Evolutionary conservation across 352 stramenopile species (phyloP).

Genomic region (Plasmopara halstedii): DNA sequence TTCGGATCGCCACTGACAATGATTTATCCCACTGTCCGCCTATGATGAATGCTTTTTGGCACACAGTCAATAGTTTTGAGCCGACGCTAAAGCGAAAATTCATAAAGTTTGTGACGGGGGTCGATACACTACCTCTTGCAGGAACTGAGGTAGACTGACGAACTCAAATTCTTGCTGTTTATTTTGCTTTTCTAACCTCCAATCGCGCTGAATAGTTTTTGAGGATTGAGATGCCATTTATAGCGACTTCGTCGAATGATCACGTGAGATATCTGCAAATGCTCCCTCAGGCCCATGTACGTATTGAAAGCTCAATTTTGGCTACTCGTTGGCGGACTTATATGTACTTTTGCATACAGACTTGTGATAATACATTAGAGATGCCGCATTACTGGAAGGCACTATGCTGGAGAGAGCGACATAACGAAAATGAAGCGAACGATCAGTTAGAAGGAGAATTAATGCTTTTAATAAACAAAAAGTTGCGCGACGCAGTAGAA

Average conservation of each 20-base stretch:
- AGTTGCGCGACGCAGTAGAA: slow-evolving; percentile 43
- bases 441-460: slow-evolving; percentile 36
- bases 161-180: no score
- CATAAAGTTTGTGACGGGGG: slow-evolving; percentile 70
- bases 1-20: slow-evolving; percentile 44
- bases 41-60: slow-evolving; percentile 42
- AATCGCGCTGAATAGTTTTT: slow-evolving; percentile 35
- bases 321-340: background rate
- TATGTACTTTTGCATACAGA: slow-evolving; percentile 23
- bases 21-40: slow-evolving; percentile 44
- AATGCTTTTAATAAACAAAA: slow-evolving; percentile 33
- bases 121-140: slow-evolving; percentile 51
- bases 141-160: slow-evolving; percentile 73
- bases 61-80: slow-evolving; percentile 40
- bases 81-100: slow-evolving; percentile 49
- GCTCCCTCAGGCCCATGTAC: slow-evolving; percentile 66
- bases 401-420: slow-evolving; percentile 40
- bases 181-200: background rate
- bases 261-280: slow-evolving; percentile 44
- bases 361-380: slow-evolving; percentile 69
- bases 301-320: slow-evolving; percentile 3
- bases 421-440: slow-evolving; percentile 20
- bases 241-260: slow-evolving; percentile 29
- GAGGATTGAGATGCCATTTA: slow-evolving; percentile 71
- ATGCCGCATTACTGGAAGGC: slow-evolving; percentile 71